phyloP scores from a whole-genome alignment of 164 flowering plant species.

The Litsea cubeba region DNA sequence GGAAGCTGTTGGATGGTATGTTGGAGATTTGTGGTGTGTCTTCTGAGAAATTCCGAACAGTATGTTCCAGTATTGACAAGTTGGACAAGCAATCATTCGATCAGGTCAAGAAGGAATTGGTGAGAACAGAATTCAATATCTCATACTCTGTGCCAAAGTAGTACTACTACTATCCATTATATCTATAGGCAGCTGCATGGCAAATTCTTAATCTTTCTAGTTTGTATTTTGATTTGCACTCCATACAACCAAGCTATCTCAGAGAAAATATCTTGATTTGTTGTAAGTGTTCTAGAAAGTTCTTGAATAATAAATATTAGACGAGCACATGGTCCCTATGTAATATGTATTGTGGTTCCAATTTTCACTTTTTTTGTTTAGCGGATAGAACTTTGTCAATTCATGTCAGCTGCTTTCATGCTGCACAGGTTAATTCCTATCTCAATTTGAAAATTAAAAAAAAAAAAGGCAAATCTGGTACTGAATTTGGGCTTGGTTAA shows the following conservation, averaged over 20 bases:
- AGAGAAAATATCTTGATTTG: background rate
- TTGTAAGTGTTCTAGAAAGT: background rate
- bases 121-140: conserved; percentile 17
- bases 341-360: background rate
- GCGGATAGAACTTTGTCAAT: no score
- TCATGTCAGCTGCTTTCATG: no score
- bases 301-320: background rate
- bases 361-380: no score
- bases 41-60: conserved; percentile 82
- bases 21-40: conserved; percentile 95
- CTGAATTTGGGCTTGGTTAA: no score
- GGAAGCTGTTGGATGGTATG: conserved; percentile 91
- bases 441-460: no score
- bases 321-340: background rate
- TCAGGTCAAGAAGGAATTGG: conserved; percentile 85
- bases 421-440: no score
- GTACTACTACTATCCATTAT: background rate
- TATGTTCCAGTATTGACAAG: conserved; percentile 97
- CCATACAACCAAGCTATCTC: background rate
- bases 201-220: background rate
- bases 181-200: background rate
- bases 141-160: background rate
- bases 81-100: conserved; percentile 86
- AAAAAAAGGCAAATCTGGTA: no score
- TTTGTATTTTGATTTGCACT: background rate